phyloP scores from a whole-genome alignment of 495 filamentous ascomycete genomes.

The Penicillium daleae region DNA sequence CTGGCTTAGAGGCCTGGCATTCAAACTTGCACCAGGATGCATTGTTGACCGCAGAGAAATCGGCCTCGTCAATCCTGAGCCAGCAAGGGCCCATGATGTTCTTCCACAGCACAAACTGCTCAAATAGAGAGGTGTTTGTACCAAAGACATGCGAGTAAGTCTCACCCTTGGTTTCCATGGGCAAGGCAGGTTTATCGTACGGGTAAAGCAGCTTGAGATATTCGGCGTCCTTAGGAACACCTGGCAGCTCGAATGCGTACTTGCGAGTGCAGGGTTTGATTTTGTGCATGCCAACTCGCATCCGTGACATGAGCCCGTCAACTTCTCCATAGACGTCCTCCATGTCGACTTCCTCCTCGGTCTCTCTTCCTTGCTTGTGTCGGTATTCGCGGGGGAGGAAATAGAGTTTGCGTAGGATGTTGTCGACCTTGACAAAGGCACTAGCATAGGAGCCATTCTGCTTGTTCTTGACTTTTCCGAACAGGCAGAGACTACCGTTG shows the following conservation, averaged over 20 bases:
- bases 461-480: constrained; percentile 95
- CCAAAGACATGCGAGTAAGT: constrained; percentile 96
- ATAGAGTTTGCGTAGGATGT: constrained; percentile 88
- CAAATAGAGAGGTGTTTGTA: constrained; percentile 89
- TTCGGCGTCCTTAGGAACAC: constrained; percentile 83
- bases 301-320: constrained; percentile 77
- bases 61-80: constrained; percentile 82
- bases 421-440: constrained; percentile 96
- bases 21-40: constrained; percentile 97
- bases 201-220: constrained; percentile 95
- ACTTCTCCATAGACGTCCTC: constrained; percentile 89
- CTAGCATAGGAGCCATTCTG: constrained; percentile 76
- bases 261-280: constrained; percentile 88
- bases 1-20: constrained; percentile 76
- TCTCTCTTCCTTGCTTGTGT: constrained; percentile 65
- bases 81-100: constrained; percentile 98
- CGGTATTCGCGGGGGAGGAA: constrained; percentile 83
- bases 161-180: constrained; percentile 74
- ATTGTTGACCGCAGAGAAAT: constrained; percentile 85
- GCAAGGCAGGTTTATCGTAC: constrained; percentile 74
- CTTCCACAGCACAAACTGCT: constrained; percentile 98
- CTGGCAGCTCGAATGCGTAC: constrained; percentile 92
- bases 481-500: constrained; percentile 88
- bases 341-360: constrained; percentile 83
- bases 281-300: constrained; percentile 85